phyloP scores from a whole-genome alignment of 139 green algal genomes.

The Micromonas commoda region DNA sequence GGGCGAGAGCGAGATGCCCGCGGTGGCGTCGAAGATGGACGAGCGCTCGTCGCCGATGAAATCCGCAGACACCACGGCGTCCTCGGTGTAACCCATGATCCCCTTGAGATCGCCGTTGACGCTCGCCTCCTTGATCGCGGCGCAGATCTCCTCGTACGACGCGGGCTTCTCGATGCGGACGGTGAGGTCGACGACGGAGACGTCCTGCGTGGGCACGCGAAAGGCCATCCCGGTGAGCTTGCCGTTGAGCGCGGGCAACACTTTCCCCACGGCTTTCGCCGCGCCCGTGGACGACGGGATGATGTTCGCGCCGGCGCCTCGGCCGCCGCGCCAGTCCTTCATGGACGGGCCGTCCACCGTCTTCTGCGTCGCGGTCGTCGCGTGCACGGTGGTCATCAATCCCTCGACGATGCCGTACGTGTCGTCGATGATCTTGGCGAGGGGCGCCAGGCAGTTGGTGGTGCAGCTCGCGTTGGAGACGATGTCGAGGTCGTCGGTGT shows the following conservation, averaged over 20 bases:
- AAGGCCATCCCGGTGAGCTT: slow-evolving; percentile 99
- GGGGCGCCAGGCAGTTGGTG: slow-evolving; percentile 92
- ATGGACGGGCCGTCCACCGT: slow-evolving; percentile 91
- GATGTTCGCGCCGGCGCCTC: slow-evolving; percentile 87
- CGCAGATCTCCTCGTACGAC: slow-evolving; percentile 89
- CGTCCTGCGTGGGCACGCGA: slow-evolving; percentile 89
- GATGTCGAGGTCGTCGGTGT: slow-evolving; percentile 60
- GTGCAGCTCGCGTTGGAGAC: slow-evolving; percentile 83
- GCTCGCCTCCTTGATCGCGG: slow-evolving; percentile 61
- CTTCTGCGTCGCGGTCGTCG: slow-evolving; percentile 94
- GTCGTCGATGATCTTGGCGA: slow-evolving; percentile 78
- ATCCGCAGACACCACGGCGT: slow-evolving; percentile 85
- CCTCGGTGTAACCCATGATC: slow-evolving; percentile 84
- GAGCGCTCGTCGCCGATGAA: slow-evolving; percentile 74
- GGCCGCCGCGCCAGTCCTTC: slow-evolving; percentile 95
- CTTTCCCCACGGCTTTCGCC: slow-evolving; percentile 78
- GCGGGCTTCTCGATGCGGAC: slow-evolving; percentile 75
- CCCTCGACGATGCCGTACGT: slow-evolving; percentile 53
- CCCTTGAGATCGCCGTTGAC: slow-evolving; percentile 70
- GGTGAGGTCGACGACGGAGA: slow-evolving; percentile 95
- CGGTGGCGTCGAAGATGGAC: slow-evolving; percentile 56
- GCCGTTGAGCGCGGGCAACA: slow-evolving; percentile 91
- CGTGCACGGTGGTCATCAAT: slow-evolving; percentile 93
- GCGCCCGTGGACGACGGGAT: slow-evolving; percentile 94
- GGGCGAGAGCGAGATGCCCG: slow-evolving; percentile 75